Evolutionary conservation across 495 filamentous ascomycete species (phyloP).

Genomic region (Aspergillus kassunensis): DNA sequence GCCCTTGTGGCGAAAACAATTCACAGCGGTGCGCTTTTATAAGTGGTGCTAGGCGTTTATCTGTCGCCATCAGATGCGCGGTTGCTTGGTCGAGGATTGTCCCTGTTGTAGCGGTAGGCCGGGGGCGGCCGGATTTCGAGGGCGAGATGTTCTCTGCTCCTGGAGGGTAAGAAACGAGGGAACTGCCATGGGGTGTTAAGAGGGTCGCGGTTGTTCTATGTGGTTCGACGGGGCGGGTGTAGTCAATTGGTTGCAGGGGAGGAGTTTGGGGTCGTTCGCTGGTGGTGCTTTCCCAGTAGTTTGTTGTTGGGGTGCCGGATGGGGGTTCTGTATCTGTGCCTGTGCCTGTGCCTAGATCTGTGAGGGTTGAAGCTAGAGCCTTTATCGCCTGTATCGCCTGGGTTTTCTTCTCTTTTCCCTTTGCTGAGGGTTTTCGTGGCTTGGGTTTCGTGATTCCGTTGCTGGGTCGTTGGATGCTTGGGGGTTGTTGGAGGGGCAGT

Average conservation of each 20-base stretch:
- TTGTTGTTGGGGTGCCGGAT: background rate
- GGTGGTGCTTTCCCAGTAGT: conserved; percentile 10
- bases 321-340: background rate
- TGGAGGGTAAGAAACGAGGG: conserved; percentile 54
- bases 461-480: conserved; percentile 17
- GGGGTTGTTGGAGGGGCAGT: conserved; percentile 40
- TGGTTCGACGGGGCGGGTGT: conserved; percentile 59
- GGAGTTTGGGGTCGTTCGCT: conserved; percentile 32
- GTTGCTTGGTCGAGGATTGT: conserved; percentile 74
- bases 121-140: conserved; percentile 49
- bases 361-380: too few species aligned
- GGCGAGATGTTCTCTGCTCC: conserved; percentile 50
- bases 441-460: conserved; percentile 33
- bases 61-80: conserved; percentile 71
- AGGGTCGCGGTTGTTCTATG: conserved; percentile 72
- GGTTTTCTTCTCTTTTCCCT: conserved; percentile 9
- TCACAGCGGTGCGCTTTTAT: conserved; percentile 72
- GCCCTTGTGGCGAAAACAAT: conserved; percentile 75
- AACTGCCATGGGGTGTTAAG: conserved; percentile 72
- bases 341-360: too few species aligned
- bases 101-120: conserved; percentile 59
- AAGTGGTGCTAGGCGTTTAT: conserved; percentile 67
- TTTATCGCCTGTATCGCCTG: background rate
- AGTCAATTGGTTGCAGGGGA: conserved; percentile 36
- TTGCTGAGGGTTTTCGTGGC: conserved; percentile 23